Conservation (phyloP, 2,329 filamentous ascomycete genomes). For the Aplosporella prunicola region DNA sequence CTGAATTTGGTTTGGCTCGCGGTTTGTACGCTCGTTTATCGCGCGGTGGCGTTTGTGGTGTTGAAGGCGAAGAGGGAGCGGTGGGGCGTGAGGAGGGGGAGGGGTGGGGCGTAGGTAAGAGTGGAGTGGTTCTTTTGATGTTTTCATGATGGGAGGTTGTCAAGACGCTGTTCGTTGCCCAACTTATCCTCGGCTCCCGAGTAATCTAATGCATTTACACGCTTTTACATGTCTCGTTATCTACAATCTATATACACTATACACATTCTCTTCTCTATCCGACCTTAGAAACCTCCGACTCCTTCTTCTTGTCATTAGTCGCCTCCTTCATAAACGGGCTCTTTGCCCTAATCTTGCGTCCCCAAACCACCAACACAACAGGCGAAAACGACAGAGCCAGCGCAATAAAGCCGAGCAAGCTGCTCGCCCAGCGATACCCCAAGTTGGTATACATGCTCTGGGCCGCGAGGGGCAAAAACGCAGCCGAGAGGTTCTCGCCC, state of each 20-base stretch:
- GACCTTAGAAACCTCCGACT: too few relatives aligned
- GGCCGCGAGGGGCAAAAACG: conserved; percentile 39
- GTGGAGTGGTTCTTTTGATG: too few relatives aligned
- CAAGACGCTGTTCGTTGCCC: too few relatives aligned
- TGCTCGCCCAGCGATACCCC: conserved; percentile 42
- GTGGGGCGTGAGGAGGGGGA: conserved; percentile 34
- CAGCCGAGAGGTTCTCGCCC: conserved; percentile 41
- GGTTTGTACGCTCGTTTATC: conserved; percentile 54
- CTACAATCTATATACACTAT: too few relatives aligned
- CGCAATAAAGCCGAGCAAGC: conserved; percentile 36
- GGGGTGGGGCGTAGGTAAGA: too few relatives aligned
- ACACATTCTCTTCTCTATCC: too few relatives aligned
- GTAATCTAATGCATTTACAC: too few relatives aligned
- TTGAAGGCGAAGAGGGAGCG: conserved; percentile 46
- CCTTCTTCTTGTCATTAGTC: conserved; percentile 5
- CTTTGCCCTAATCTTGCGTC: conserved; percentile 29
- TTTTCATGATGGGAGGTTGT: too few relatives aligned
- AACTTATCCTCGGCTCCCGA: too few relatives aligned
- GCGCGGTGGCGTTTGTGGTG: conserved; percentile 52
- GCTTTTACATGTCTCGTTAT: too few relatives aligned
- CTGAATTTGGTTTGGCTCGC: conserved; percentile 55
- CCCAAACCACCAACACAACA: conserved; percentile 35
- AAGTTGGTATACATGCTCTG: conserved; percentile 39
- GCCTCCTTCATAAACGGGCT: conserved; percentile 32
- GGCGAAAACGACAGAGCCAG: conserved; percentile 37